Conservation (phyloP, 768 basidiomycete species). For the Amanita rimosa region DNA sequence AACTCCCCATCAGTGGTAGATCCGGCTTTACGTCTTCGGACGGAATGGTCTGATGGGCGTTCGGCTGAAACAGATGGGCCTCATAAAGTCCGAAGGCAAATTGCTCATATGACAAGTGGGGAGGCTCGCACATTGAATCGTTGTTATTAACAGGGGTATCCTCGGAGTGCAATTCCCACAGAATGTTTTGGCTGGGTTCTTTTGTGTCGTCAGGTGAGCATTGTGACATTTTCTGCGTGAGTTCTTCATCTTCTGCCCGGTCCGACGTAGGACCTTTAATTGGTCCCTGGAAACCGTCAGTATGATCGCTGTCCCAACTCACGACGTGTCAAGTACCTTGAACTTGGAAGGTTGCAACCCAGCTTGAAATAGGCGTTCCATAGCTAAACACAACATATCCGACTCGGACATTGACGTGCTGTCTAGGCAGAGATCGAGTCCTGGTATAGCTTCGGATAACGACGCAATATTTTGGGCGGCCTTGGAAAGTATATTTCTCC, state of each 20-base stretch:
- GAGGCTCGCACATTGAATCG: neutral
- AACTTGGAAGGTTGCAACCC: slow-evolving; percentile 32
- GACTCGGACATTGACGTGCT: slow-evolving; percentile 17
- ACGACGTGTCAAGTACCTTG: slow-evolving; percentile 29
- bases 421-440: slow-evolving; percentile 8
- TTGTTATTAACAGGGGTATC: neutral
- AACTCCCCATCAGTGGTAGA: neutral
- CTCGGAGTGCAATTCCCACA: neutral
- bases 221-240: slow-evolving; percentile 4
- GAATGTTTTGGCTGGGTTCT: neutral
- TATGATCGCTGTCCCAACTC: no score
- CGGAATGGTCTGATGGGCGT: neutral
- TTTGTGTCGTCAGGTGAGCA: slow-evolving; percentile 1
- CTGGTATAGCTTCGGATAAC: slow-evolving; percentile 15
- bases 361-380: slow-evolving; percentile 33
- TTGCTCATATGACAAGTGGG: neutral
- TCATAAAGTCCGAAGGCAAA: neutral
- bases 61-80: neutral
- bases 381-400: slow-evolving; percentile 24
- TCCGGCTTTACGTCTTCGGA: neutral
- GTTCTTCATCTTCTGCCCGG: slow-evolving; percentile 8
- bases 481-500: slow-evolving; percentile 17
- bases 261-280: neutral
- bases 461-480: slow-evolving; percentile 16
- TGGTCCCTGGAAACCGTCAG: neutral